Conservation (phyloP, 2,329 filamentous ascomycete genomes). For the Aspergillus niger region DNA sequence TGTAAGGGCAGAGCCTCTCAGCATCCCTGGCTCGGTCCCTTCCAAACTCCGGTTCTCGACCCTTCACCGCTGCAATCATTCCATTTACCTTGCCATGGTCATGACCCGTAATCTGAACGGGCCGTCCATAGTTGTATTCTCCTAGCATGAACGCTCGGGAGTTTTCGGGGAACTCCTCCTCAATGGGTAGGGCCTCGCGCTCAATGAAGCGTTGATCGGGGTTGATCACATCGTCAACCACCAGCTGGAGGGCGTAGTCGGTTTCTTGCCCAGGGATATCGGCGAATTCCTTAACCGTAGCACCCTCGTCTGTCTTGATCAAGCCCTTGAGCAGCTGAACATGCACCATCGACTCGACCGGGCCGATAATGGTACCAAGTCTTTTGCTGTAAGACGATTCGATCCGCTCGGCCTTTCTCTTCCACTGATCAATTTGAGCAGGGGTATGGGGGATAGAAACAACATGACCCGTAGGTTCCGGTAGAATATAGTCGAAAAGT, state of each 20-base stretch:
- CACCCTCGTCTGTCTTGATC: conserved; percentile 84
- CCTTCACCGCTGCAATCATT: conserved; percentile 70
- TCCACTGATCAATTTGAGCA: conserved; percentile 78
- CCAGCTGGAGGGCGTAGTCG: conserved; percentile 85
- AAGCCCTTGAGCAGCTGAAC: conserved; percentile 94
- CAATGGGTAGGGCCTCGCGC: conserved; percentile 79
- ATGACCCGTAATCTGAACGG: conserved; percentile 79
- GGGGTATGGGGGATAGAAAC: conserved; percentile 70
- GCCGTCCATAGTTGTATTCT: conserved; percentile 88
- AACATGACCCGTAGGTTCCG: conserved; percentile 65
- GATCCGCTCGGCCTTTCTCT: conserved; percentile 78
- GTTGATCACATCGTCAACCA: conserved; percentile 87
- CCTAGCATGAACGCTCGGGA: conserved; percentile 91
- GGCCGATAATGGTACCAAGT: conserved; percentile 81
- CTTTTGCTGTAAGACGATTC: conserved; percentile 89
- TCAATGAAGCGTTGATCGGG: conserved; percentile 94
- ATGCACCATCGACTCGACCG: conserved; percentile 84
- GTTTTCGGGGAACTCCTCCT: conserved; percentile 84
- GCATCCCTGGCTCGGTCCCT: conserved; percentile 70
- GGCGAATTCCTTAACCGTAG: conserved; percentile 89
- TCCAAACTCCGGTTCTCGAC: conserved; percentile 79
- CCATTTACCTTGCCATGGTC: conserved; percentile 74
- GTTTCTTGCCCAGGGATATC: conserved; percentile 81
- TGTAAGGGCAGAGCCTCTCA: conserved; percentile 72
- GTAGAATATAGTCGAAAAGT: conserved; percentile 80